Evolutionary conservation across 2,329 filamentous ascomycete genomes (phyloP), one percentile per base, ranked within the genome.

Genomic region (Neobulgaria alba): DNA sequence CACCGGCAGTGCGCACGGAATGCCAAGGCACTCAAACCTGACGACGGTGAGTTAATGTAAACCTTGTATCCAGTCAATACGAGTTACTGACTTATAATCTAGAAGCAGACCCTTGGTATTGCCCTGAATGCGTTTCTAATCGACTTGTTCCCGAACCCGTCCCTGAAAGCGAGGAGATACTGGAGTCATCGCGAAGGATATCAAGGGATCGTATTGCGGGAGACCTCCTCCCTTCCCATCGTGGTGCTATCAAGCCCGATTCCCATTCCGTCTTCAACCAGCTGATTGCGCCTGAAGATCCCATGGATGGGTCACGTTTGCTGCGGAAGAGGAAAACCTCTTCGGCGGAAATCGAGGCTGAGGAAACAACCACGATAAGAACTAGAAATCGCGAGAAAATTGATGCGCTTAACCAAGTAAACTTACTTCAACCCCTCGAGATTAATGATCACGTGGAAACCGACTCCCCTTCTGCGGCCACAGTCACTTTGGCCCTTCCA

Each of bases 1-100:
- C 90, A 96, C 68, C 80, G 83, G 61, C 83, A 92, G 73, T 95
- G 90, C 65, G 89, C 87, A 43, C 79, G 82, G 58, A 76, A 83
- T 59, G 75, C 77, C 59, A 75, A 75, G 44, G 76, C 76, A 49
- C 65, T 85, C 54, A 67, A 66, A 53, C 64, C 71, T 49, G 73
- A 77, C 46, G 73, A 80, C 61, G 75, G 85, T 88, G 72, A 62
- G 72, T 59, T 47, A 50, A n/a, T n/a, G n/a, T n/a, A n/a, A n/a
- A n/a, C n/a, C n/a, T n/a, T n/a, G n/a, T n/a, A n/a, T n/a, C n/a
- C n/a, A n/a, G n/a, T n/a, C n/a, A n/a, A n/a, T n/a, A n/a, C n/a
- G n/a, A n/a, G 20, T 37, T 33, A 18, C 41, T 46, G 36, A 51
- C 41, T 41, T 33, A 31, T 38, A 10, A 37, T 53, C 21, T 53